A percentile compares a stretch with the other conserved stretches of the same genome.
Evolutionary conservation across 257 asterid genomes (phyloP).

Genomic region (Cordia subcordata): DNA sequence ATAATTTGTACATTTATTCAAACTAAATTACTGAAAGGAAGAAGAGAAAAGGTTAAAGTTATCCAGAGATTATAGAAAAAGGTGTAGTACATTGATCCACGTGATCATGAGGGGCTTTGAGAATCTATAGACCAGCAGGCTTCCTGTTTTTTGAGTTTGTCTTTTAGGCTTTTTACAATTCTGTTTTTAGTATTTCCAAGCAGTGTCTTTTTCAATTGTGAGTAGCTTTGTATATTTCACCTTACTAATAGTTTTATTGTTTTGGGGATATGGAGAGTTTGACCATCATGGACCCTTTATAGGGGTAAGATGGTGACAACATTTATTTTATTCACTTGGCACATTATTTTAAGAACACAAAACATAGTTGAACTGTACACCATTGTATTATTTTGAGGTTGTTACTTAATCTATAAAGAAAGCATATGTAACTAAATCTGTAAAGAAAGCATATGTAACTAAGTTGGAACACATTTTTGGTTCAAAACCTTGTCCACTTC

Average conservation of each 20-base stretch:
- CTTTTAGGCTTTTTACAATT: not conserved
- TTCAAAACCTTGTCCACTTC: no score
- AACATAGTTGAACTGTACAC: no score
- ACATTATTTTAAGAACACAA: no score
- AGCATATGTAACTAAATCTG: not conserved
- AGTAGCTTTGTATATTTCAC: not conserved
- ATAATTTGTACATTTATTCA: not conserved
- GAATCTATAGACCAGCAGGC: not conserved
- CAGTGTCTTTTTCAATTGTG: not conserved
- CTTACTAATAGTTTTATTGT: no score
- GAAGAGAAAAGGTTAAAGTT: not conserved
- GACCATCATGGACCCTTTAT: no score
- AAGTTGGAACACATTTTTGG: not conserved
- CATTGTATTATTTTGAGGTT: no score
- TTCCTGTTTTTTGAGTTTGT: not conserved
- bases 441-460: not conserved
- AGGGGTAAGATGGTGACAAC: not conserved
- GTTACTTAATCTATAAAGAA: no score
- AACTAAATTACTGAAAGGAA: not conserved
- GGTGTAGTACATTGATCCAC: not conserved
- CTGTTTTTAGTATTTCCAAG: not conserved
- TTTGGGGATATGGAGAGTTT: no score
- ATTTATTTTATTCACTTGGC: no score
- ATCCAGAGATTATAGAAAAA: no score
- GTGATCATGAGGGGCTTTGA: not conserved